Conservation (phyloP, 208 protist genomes). For the Tritrichomonas musculus region DNA sequence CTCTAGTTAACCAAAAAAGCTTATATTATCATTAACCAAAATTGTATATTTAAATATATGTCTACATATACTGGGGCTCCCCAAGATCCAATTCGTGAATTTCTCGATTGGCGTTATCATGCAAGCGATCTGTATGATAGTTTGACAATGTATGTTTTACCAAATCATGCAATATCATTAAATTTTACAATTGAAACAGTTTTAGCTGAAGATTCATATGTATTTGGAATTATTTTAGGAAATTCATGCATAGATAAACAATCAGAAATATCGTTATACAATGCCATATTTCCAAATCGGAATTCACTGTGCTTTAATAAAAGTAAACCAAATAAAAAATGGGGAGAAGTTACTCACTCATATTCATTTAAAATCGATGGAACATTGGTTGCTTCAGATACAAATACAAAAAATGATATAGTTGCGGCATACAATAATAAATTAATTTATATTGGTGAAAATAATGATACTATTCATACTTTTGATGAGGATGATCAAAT, state of each 20-base stretch:
- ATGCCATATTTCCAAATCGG: not conserved
- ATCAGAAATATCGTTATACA: not conserved
- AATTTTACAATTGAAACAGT: not conserved
- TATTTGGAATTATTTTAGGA: not conserved
- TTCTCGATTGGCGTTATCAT: not conserved
- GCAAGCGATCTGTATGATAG: not conserved
- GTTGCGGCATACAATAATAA: not conserved
- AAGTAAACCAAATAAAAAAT: not conserved
- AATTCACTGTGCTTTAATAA: not conserved
- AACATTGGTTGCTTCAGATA: not conserved
- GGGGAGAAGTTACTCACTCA: not conserved
- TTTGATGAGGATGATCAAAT: not conserved
- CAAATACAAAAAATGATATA: not conserved
- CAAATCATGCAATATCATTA: not conserved
- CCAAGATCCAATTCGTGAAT: not conserved
- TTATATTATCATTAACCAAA: no score
- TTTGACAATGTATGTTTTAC: not conserved
- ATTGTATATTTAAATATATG: no score
- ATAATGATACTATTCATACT: not conserved
- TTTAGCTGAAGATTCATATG: not conserved
- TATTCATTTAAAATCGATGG: not conserved
- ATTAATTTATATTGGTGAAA: not conserved
- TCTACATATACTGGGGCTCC: no score
- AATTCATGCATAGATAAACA: not conserved
- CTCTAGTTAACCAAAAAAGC: no score